phyloP scores from a whole-genome alignment of 805 yeast genomes.

The Metschnikowia similis region DNA sequence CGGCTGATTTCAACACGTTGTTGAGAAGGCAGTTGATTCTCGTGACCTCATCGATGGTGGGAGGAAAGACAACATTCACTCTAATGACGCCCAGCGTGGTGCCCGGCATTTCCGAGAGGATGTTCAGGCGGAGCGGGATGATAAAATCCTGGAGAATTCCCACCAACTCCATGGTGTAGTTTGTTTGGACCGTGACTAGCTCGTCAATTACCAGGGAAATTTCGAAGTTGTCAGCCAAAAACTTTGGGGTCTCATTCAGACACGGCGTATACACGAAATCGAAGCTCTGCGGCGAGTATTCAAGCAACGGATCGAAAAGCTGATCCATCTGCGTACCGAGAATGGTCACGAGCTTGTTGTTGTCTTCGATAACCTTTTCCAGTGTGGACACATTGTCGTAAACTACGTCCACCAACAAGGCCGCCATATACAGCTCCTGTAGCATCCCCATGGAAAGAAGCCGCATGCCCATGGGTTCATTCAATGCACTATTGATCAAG shows the following conservation, averaged over 20 bases:
- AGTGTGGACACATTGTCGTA: slow-evolving; percentile 47
- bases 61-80: slow-evolving; percentile 81
- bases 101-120: slow-evolving; percentile 41
- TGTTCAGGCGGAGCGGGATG: slow-evolving; percentile 71
- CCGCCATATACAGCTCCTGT: slow-evolving; percentile 45
- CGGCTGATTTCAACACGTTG: slow-evolving; percentile 67
- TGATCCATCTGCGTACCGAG: slow-evolving; percentile 86
- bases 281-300: slow-evolving; percentile 87
- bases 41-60: slow-evolving; percentile 91
- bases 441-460: slow-evolving; percentile 57
- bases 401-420: slow-evolving; percentile 68
- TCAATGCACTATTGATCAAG: slow-evolving; percentile 48
- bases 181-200: slow-evolving; percentile 65
- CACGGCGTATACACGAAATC: slow-evolving; percentile 70
- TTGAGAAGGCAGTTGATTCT: slow-evolving; percentile 82
- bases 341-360: slow-evolving; percentile 70
- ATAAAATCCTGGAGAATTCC: slow-evolving; percentile 73
- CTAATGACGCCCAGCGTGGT: slow-evolving; percentile 55
- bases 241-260: slow-evolving; percentile 5
- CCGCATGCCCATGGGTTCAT: slow-evolving; percentile 53
- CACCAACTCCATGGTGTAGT: slow-evolving; percentile 66
- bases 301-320: slow-evolving; percentile 82
- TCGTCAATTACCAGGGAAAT: slow-evolving; percentile 47
- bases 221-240: not conserved
- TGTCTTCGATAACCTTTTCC: slow-evolving; percentile 47